phyloP scores from a whole-genome alignment of 495 filamentous ascomycete species.

The Aspergillus indologenus region DNA sequence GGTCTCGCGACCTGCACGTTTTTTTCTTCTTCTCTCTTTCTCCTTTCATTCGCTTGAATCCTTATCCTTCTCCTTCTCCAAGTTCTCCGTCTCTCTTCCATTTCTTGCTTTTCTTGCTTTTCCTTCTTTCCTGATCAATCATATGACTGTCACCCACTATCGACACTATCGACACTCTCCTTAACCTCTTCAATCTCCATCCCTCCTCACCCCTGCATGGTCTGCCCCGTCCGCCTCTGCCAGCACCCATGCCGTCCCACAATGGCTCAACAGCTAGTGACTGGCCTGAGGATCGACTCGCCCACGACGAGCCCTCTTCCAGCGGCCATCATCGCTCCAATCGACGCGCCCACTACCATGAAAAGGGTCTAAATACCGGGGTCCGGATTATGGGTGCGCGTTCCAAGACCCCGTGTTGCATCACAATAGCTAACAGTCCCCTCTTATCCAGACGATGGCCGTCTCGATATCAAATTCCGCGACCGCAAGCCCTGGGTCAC shows the following conservation, averaged over 20 bases:
- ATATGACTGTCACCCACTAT: not conserved
- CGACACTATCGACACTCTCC: not conserved
- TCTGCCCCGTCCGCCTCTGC: not conserved
- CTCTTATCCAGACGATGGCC: constrained; percentile 53
- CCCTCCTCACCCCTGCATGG: not conserved
- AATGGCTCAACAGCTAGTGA: constrained; percentile 5
- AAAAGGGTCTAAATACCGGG: constrained; percentile 18
- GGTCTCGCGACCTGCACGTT: not conserved
- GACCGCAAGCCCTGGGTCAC: constrained; percentile 62
- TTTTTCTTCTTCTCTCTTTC: not conserved
- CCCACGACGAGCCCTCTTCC: not conserved
- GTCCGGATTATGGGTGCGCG: constrained; percentile 22
- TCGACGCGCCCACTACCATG: constrained; percentile 3
- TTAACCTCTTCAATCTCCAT: not conserved
- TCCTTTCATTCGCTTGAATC: too few relatives aligned
- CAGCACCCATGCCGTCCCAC: constrained; percentile 1
- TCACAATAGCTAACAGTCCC: not conserved
- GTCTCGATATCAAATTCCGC: constrained; percentile 72
- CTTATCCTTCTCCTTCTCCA: too few relatives aligned
- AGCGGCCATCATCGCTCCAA: not conserved
- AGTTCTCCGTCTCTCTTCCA: too few relatives aligned
- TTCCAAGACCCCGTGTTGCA: not conserved
- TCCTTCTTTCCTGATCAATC: not conserved
- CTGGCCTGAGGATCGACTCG: constrained; percentile 9
- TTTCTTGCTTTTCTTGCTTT: not conserved